Evolutionary conservation across 2,329 filamentous ascomycete genomes (phyloP).

Genomic region (Aspergillus versicolor): DNA sequence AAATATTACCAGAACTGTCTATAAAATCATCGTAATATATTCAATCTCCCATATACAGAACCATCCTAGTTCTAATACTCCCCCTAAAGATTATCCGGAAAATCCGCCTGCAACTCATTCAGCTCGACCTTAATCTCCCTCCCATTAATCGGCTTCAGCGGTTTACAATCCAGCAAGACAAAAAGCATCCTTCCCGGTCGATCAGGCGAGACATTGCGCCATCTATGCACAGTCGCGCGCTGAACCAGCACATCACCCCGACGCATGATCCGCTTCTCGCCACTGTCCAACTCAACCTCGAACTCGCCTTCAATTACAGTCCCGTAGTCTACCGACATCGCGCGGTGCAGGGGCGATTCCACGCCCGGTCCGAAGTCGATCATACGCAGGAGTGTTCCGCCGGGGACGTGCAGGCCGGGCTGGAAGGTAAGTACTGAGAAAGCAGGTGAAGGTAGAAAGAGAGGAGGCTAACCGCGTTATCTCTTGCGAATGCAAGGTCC

Average conservation of each 20-base stretch:
- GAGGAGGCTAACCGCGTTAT: not conserved
- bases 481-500: not conserved
- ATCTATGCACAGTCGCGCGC: not conserved
- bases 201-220: not conserved
- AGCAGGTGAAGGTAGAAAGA: no score
- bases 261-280: not conserved
- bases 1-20: no score
- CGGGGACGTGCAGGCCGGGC: not conserved
- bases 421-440: not conserved
- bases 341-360: not conserved
- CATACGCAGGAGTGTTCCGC: not conserved
- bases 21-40: no score
- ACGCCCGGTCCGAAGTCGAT: not conserved
- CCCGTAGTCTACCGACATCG: not conserved
- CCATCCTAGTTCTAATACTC: no score
- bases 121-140: not conserved
- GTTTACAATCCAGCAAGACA: not conserved
- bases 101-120: not conserved
- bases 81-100: not conserved
- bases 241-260: not conserved
- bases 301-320: not conserved
- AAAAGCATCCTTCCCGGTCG: not conserved
- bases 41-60: no score
- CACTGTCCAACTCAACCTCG: not conserved
- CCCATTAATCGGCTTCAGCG: not conserved